A percentile compares a stretch with the other conserved stretches of the same genome.
Evolutionary conservation across 2,329 filamentous ascomycete species (phyloP).

Genomic region (Plectosphaerella sp.): DNA sequence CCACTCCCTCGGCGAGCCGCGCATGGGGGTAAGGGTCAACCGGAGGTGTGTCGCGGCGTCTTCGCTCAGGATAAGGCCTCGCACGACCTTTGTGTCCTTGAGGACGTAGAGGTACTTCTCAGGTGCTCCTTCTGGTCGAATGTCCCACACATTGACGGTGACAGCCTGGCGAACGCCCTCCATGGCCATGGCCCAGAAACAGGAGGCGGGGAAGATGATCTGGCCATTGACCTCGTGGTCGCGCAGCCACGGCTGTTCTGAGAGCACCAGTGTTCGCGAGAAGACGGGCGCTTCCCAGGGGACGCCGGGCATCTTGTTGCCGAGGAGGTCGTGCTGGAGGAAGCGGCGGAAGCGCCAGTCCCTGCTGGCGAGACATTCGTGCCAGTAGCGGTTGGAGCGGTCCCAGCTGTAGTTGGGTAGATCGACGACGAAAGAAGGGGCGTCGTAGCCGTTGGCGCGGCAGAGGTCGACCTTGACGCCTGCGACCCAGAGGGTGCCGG

Average conservation of each 20-base stretch:
- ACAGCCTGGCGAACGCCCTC: conserved; percentile 5
- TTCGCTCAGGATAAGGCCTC: conserved; percentile 2
- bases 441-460: neutral
- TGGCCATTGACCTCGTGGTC: conserved; percentile 37
- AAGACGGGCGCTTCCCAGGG: conserved; percentile 3
- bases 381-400: conserved; percentile 5
- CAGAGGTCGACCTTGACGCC: neutral
- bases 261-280: neutral
- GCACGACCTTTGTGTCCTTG: neutral
- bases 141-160: neutral
- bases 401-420: conserved; percentile 9
- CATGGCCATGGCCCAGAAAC: conserved; percentile 6
- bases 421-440: neutral
- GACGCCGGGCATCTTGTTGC: conserved; percentile 2
- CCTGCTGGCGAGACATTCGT: neutral
- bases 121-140: neutral
- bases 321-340: conserved; percentile 7
- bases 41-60: neutral
- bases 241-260: conserved; percentile 29
- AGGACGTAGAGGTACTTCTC: neutral
- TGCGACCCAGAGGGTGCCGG: conserved; percentile 4
- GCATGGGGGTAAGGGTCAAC: neutral
- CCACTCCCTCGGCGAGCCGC: neutral
- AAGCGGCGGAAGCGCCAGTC: neutral
- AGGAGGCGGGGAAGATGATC: conserved; percentile 25